Evolutionary conservation across 768 basidiomycete genomes (phyloP), one percentile per base, ranked within the genome.

Genomic region (Macrolepiota fuliginosa): DNA sequence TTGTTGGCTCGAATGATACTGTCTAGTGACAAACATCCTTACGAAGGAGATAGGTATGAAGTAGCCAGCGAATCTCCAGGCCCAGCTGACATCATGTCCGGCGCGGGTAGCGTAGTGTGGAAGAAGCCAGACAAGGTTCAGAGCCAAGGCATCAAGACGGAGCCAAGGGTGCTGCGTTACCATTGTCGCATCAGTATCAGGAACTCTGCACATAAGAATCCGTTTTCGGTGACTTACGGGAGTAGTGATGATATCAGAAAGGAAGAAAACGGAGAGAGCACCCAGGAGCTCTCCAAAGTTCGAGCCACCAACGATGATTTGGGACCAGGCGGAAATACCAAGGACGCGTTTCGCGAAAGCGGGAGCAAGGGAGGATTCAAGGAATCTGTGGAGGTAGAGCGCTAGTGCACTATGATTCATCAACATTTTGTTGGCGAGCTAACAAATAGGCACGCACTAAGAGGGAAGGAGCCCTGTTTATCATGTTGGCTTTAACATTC

Each of bases 281-380:
- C 72, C 72, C 10, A 73, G 66, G 17, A 74, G 70, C 67, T 74
- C 73, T 51, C 73, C 73, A 56, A 74, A 72, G 47, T 74, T 74
- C 12, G 73, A 74, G 19, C 73, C 73, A 36, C 73, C 73, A 37
- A 72, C 71, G 35, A 74, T 72, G 56, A 74, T 72, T 40, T 73
- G 73, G 65, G 69, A 70, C 73, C 73, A 74, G 11, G 71, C 68
- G 3, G 72, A 73, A 9, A 63, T 63, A 11, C 66, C 67, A 24
- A 74, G 67, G 25, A 72, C 66, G 6, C 70, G 67, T 53, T 71
- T 73, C 25, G 73, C 71, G 32, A 74, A 73, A 2, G 72, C 71
- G 24, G 70, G 65, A 12, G 68, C 71, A 19, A 74, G 69, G 12
- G 64, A 51, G 53, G 64, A 71, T 37, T 74, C 72, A 12, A 74